phyloP scores from a whole-genome alignment of 805 yeast genomes.

The Candida parachauliodes region DNA sequence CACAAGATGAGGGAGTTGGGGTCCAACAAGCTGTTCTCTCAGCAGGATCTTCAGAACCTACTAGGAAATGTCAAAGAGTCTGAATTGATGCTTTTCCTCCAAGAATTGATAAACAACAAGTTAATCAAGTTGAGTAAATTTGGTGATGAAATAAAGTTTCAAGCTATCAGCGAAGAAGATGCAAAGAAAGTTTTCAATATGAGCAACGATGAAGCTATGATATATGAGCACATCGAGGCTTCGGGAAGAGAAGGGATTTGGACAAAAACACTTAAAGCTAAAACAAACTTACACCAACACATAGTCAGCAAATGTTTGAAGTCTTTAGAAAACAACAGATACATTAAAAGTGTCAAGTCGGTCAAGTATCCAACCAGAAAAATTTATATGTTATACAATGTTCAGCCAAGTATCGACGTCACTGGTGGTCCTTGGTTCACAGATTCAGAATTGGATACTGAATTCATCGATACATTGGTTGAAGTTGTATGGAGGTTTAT shows the following conservation, averaged over 20 bases:
- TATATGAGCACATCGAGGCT: constrained; percentile 87
- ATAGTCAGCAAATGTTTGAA: constrained; percentile 84
- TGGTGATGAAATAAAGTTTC: constrained; percentile 67
- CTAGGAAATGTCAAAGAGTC: constrained; percentile 37
- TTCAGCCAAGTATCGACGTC: constrained; percentile 92
- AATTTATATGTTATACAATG: constrained; percentile 89
- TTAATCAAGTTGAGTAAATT: constrained; percentile 66
- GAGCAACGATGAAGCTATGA: constrained; percentile 85
- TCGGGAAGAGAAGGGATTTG: constrained; percentile 94
- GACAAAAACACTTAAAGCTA: constrained; percentile 87
- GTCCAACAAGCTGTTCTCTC: constrained; percentile 53
- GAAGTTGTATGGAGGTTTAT: constrained; percentile 87
- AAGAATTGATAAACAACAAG: constrained; percentile 51
- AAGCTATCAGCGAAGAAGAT: constrained; percentile 67
- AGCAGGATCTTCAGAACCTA: constrained; percentile 60
- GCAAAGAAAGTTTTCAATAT: constrained; percentile 75
- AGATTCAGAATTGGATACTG: constrained; percentile 90
- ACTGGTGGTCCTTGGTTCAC: constrained; percentile 99
- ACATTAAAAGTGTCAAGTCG: constrained; percentile 83
- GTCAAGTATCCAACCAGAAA: constrained; percentile 93
- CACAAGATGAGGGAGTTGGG: constrained; percentile 55
- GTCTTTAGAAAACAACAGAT: constrained; percentile 71
- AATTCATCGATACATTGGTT: constrained; percentile 80
- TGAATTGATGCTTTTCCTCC: constrained; percentile 47
- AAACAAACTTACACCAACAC: constrained; percentile 86